phyloP scores from a whole-genome alignment of 345 rosid species.

The Citrus trifoliata region DNA sequence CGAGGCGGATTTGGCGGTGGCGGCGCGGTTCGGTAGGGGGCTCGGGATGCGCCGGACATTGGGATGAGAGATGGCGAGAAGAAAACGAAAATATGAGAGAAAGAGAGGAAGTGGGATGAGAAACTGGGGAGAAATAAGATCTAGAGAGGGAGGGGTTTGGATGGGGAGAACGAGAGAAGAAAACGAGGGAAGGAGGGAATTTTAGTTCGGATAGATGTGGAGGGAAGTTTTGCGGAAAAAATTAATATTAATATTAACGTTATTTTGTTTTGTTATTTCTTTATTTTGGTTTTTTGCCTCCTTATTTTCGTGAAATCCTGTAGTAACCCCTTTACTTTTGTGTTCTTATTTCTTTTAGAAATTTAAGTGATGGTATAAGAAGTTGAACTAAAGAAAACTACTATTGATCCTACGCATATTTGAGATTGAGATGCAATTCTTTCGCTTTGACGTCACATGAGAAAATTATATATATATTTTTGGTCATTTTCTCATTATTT shows the following conservation, averaged over 20 bases:
- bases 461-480: too few species aligned
- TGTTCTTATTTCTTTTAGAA: neutral
- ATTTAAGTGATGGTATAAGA: neutral
- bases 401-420: neutral
- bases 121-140: slow-evolving; percentile 13
- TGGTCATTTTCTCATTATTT: too few species aligned
- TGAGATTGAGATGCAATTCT: neutral
- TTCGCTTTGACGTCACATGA: too few species aligned
- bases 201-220: slow-evolving; percentile 68
- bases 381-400: neutral
- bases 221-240: slow-evolving; percentile 44
- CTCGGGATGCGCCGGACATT: slow-evolving; percentile 59
- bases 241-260: neutral
- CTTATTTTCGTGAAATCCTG: neutral
- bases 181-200: slow-evolving; percentile 79
- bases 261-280: neutral
- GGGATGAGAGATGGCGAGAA: slow-evolving; percentile 3
- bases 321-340: neutral
- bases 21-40: slow-evolving; percentile 36
- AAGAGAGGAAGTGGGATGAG: neutral
- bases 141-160: slow-evolving; percentile 11
- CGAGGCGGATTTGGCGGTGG: slow-evolving; percentile 29
- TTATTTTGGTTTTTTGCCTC: neutral
- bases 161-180: slow-evolving; percentile 25
- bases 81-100: neutral